These are phyloP conservation scores for Saccharomycopsis guyanensis DNA, from an alignment of 805 yeast genomes.

Conservation along the genomic window DNA sequence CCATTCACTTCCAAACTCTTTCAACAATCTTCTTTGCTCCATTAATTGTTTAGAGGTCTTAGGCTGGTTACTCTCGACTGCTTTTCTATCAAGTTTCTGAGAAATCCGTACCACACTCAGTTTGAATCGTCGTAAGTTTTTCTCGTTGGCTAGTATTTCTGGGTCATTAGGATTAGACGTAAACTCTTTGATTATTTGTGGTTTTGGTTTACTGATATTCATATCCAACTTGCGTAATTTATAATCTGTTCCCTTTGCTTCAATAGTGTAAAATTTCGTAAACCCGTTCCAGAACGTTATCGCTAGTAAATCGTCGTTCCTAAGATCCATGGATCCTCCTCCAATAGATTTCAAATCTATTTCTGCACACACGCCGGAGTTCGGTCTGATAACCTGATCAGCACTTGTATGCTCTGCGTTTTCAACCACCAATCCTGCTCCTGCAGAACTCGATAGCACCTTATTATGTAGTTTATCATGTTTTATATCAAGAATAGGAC, in stretches of 20 bases:
- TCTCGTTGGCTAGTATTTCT: constrained; percentile 28
- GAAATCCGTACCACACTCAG: constrained; percentile 24
- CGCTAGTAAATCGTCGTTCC: constrained; percentile 27
- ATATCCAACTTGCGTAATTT: constrained; percentile 11
- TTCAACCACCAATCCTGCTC: constrained; percentile 34
- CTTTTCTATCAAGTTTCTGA: constrained; percentile 22
- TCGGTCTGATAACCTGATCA: not conserved
- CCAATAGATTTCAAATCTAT: constrained; percentile 32
- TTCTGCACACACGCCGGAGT: not conserved
- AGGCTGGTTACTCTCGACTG: not conserved
- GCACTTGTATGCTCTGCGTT: constrained; percentile 3
- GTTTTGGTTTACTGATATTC: constrained; percentile 24
- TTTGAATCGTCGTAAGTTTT: constrained; percentile 28
- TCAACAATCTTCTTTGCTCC: constrained; percentile 24
- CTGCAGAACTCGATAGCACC: constrained; percentile 41
- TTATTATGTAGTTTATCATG: constrained; percentile 24
- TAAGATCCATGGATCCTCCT: constrained; percentile 25
- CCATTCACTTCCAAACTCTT: constrained; percentile 24
- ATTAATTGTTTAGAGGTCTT: not conserved
- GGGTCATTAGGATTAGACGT: constrained; percentile 25
- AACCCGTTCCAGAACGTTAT: constrained; percentile 48
- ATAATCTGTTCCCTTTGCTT: constrained; percentile 14
- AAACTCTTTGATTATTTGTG: constrained; percentile 23
- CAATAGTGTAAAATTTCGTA: constrained; percentile 29
- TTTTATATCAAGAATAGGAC: constrained; percentile 44